Evolutionary conservation across 176 grass and related monocot species (phyloP), one percentile per base, ranked within the genome.

Genomic region (Triticum turgidum): DNA sequence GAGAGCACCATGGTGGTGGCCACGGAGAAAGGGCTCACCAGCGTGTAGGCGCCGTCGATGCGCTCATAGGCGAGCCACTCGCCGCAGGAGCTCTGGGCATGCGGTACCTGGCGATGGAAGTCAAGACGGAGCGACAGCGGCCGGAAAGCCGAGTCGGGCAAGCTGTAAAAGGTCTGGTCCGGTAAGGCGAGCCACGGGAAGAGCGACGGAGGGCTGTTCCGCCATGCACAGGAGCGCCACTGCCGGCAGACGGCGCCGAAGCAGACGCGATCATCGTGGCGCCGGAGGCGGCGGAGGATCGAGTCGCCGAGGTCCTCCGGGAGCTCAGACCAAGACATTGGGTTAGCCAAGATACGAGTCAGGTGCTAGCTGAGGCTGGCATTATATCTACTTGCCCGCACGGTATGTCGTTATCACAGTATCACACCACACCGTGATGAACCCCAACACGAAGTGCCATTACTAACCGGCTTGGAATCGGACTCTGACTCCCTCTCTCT

Each of bases 101-200:
- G 45, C 6, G 65, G 80, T 4, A 56, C 6, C 45, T 82, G 65
- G 42, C 12, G 20, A 15, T 82, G 80, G 18, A 12, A 32, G 12
- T 82, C 42, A 12, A 82, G 80, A 17, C 25, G 66, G 32, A 83
- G 80, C 1, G 32, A 21, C 66, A 82, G 8, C 7, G 47, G 66
- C 32, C 22, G 32, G 80, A 82, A 82, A 33, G 80, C 12, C 2
- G 47, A 59, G 32, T 59, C 51, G 0, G 80, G 13, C 7, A 83
- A 49, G 66, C 66, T 83, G 66, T 83, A 71, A 33, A 83, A 83
- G 66, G 80, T 71, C 66, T n/a, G 45, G 5, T 59, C 21, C 2
- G 47, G 49, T 37, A 83, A 59, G 30, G 21, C 80, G 13, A 71
- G 30, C 47, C 47, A 83, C 0, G 49, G 66, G 21, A 71, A 83